A percentile compares a stretch with the other conserved stretches of the same genome.
phyloP scores from a whole-genome alignment of 495 filamentous ascomycete genomes.

The Geoglossum glabrum region DNA sequence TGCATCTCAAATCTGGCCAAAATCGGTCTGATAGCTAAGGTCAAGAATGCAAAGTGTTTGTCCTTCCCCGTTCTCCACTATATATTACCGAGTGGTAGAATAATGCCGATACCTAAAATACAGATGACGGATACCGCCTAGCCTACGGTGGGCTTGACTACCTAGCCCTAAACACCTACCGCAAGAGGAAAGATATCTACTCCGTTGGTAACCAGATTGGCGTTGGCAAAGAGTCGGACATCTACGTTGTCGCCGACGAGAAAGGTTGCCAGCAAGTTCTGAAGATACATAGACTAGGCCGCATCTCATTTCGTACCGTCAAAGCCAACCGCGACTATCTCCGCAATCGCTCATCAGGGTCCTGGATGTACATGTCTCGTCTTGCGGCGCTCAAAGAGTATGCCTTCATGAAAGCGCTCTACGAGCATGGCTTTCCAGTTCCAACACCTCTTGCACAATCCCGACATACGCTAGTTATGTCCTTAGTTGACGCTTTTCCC shows the following conservation, averaged over 20 bases:
- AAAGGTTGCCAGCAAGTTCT: slow-evolving; percentile 43
- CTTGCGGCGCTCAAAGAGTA: slow-evolving; percentile 84
- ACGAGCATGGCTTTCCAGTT: slow-evolving; percentile 67
- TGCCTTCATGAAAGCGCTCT: slow-evolving; percentile 74
- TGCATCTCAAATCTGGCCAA: slow-evolving; percentile 83
- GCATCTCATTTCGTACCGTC: slow-evolving; percentile 91
- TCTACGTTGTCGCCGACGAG: slow-evolving; percentile 64
- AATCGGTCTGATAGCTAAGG: slow-evolving; percentile 70
- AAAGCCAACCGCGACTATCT: slow-evolving; percentile 94
- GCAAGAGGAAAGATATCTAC: slow-evolving; percentile 58
- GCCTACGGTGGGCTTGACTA: slow-evolving; percentile 97
- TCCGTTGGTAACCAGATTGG: slow-evolving; percentile 88
- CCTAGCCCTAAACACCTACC: slow-evolving; percentile 74
- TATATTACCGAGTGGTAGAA: background rate
- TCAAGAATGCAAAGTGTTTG: slow-evolving; percentile 81
- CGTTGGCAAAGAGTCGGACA: slow-evolving; percentile 93
- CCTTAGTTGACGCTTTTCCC: slow-evolving; percentile 70
- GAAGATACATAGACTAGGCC: slow-evolving; percentile 86
- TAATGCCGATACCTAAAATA: background rate
- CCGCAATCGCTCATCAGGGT: slow-evolving; percentile 50
- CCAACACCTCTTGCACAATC: slow-evolving; percentile 72
- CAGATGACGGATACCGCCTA: slow-evolving; percentile 88
- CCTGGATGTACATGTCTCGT: slow-evolving; percentile 95
- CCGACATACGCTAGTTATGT: slow-evolving; percentile 91
- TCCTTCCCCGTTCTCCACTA: background rate